Percentiles rank a stretch among this genome's conserved stretches.
These are phyloP conservation scores for Catunica adiposa DNA, from an alignment of 2,329 filamentous ascomycete species.

Conservation along the genomic window DNA sequence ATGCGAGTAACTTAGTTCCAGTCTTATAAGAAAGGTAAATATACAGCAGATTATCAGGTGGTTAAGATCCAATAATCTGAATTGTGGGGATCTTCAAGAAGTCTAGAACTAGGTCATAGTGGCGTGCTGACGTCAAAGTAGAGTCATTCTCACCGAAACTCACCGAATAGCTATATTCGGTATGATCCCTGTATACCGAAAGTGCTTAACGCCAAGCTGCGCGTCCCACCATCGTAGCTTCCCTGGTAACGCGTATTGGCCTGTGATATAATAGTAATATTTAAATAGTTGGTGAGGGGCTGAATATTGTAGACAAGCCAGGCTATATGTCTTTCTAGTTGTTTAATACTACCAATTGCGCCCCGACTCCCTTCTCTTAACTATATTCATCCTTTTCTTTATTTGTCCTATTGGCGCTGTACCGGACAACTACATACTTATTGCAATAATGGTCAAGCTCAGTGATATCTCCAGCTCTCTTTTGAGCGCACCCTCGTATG, in stretches of 20 bases:
- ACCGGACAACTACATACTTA: background rate
- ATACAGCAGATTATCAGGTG: too few relatives aligned
- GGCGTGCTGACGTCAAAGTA: background rate
- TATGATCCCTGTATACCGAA: background rate
- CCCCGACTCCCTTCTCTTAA: too few relatives aligned
- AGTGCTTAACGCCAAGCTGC: slow-evolving; percentile 7
- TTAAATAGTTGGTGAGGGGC: too few relatives aligned
- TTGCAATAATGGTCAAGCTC: slow-evolving; percentile 21
- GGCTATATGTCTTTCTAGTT: too few relatives aligned
- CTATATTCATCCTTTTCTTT: too few relatives aligned
- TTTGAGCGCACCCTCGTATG: slow-evolving; percentile 22
- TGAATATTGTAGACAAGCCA: too few relatives aligned
- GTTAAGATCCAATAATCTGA: too few relatives aligned
- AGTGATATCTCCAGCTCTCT: slow-evolving; percentile 22
- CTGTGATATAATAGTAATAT: background rate
- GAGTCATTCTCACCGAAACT: background rate
- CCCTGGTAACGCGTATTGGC: background rate
- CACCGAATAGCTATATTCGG: background rate
- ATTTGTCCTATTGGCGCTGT: background rate
- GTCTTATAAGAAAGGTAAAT: background rate
- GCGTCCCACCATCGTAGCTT: background rate
- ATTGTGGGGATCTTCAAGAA: too few relatives aligned
- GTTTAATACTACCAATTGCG: too few relatives aligned
- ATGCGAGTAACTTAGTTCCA: background rate
- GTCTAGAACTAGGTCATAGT: background rate